These are phyloP conservation scores for Austroboletus niveus DNA, from an alignment of 1,284 basidiomycete species.

Conservation along the genomic window DNA sequence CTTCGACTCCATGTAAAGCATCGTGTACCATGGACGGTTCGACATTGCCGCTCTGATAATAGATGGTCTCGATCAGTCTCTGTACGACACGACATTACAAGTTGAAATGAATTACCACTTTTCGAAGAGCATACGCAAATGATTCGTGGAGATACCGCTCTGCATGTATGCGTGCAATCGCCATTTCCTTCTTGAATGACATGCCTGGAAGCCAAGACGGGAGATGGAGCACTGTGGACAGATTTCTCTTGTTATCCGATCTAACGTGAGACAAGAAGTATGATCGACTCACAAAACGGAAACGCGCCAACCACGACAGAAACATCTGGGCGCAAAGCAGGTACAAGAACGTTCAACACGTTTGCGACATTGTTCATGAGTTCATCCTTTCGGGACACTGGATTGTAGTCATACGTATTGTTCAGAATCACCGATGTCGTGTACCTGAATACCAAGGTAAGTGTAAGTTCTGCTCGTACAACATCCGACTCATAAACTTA, in stretches of 20 bases:
- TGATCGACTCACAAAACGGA: neutral
- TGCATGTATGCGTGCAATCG: too few species aligned
- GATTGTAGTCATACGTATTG: conserved; percentile 7
- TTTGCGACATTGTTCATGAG: neutral
- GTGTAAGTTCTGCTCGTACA: neutral
- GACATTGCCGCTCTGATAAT: neutral
- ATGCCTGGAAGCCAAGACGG: conserved; percentile 14
- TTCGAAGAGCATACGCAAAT: neutral
- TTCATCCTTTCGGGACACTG: neutral
- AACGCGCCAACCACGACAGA: neutral
- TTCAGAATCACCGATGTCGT: conserved; percentile 14
- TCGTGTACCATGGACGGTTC: conserved; percentile 4
- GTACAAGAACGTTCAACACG: neutral
- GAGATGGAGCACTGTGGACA: conserved; percentile 1
- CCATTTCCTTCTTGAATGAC: conserved; percentile 2
- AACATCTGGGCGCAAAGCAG: conserved; percentile 4
- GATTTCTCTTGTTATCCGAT: neutral
- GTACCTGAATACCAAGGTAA: neutral
- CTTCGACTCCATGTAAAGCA: neutral
- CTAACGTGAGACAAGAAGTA: neutral
- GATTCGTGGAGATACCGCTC: neutral
- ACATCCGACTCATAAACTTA: neutral
- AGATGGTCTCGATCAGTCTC: neutral
- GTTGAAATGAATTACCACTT: neutral
- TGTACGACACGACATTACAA: neutral